phyloP scores from a whole-genome alignment of 768 basidiomycete species.

The Phanerodontia chrysosporium region DNA sequence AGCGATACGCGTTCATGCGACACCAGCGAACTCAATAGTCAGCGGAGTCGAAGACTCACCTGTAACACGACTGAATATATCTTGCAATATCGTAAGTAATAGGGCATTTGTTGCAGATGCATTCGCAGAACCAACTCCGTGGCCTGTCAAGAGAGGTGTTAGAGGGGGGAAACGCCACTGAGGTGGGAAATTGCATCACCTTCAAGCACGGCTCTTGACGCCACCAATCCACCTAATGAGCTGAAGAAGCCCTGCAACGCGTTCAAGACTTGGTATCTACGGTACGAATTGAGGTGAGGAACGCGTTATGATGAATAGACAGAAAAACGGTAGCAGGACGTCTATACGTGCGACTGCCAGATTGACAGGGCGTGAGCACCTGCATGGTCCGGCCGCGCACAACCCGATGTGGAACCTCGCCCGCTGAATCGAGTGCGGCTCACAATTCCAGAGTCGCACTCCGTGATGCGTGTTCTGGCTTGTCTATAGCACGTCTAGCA shows the following conservation, averaged over 20 bases:
- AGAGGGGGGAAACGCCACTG: not conserved
- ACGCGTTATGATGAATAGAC: not conserved
- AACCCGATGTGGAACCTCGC: too few species aligned
- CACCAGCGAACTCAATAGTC: too few species aligned
- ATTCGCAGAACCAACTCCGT: constrained; percentile 66
- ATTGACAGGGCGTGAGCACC: too few species aligned
- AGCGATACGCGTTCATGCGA: too few species aligned
- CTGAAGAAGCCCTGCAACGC: constrained; percentile 69
- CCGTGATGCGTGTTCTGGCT: too few species aligned
- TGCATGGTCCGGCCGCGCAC: too few species aligned
- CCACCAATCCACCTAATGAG: constrained; percentile 56
- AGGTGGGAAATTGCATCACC: constrained; percentile 30
- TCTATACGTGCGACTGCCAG: too few species aligned
- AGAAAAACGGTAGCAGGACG: not conserved
- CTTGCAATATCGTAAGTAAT: constrained; percentile 61
- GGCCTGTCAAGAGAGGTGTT: constrained; percentile 35
- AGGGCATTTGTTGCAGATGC: constrained; percentile 65
- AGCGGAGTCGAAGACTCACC: constrained; percentile 37
- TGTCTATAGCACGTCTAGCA: too few species aligned
- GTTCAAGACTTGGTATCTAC: constrained; percentile 63
- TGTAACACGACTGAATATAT: constrained; percentile 57
- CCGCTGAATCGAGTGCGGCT: too few species aligned
- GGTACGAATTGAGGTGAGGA: not conserved
- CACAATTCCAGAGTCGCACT: too few species aligned
- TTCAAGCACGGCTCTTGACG: constrained; percentile 65